Percentiles rank a stretch among this genome's conserved stretches.
Evolutionary conservation across 768 basidiomycete genomes (phyloP).

Genomic region (Floccularia luteovirens): DNA sequence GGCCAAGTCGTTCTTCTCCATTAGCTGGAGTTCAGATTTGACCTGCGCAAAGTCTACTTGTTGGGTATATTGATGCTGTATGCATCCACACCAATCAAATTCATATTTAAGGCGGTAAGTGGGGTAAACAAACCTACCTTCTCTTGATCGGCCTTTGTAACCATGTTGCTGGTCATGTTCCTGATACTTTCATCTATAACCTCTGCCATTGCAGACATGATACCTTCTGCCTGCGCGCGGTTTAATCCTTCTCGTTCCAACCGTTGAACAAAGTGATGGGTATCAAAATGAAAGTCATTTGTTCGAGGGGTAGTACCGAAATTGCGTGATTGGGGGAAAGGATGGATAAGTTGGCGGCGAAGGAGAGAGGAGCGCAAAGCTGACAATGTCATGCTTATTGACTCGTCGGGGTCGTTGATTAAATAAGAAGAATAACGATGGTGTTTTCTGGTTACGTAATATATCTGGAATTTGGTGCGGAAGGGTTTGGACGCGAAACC

Average conservation of each 20-base stretch:
- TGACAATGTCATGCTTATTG: background rate
- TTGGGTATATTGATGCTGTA: conserved; percentile 85
- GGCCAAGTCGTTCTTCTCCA: conserved; percentile 94
- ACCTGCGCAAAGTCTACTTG: conserved; percentile 96
- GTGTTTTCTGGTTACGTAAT: no score
- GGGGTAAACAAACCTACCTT: conserved; percentile 47
- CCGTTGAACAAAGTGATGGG: conserved; percentile 89
- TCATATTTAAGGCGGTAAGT: background rate
- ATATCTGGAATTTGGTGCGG: no score
- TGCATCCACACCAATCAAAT: background rate
- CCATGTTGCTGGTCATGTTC: conserved; percentile 95
- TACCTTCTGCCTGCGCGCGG: conserved; percentile 89
- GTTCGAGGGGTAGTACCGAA: conserved; percentile 18
- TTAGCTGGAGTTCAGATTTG: conserved; percentile 92
- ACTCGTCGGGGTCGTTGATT: background rate
- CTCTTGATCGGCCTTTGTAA: conserved; percentile 93
- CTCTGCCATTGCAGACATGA: conserved; percentile 95
- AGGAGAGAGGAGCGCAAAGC: background rate
- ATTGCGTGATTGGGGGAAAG: conserved; percentile 9
- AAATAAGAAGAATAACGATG: no score
- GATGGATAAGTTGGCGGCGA: background rate
- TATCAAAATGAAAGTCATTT: conserved; percentile 83
- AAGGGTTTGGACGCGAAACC: no score
- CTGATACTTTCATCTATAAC: conserved; percentile 96
- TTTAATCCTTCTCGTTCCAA: conserved; percentile 86